Conservation (phyloP, 495 filamentous ascomycete genomes). For the Melanomma pulvis-pyrius region DNA sequence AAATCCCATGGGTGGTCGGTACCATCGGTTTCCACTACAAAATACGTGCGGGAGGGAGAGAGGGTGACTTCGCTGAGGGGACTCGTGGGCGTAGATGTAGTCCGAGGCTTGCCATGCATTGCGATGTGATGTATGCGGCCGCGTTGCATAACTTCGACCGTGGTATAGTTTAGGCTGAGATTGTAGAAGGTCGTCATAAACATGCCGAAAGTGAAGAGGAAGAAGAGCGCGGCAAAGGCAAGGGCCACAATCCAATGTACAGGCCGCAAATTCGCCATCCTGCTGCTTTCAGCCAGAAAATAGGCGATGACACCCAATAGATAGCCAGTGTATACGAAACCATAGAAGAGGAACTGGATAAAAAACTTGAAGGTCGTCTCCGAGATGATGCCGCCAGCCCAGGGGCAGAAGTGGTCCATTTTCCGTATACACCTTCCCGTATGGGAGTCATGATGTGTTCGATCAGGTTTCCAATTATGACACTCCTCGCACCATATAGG, state of each 20-base stretch:
- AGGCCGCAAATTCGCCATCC: constrained; percentile 41
- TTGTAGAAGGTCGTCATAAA: constrained; percentile 69
- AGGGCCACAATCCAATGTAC: constrained; percentile 58
- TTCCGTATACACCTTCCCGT: constrained; percentile 76
- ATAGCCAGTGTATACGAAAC: constrained; percentile 66
- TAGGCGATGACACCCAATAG: constrained; percentile 61
- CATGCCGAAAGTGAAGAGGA: constrained; percentile 80
- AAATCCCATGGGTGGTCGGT: constrained; percentile 33
- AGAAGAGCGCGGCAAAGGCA: constrained; percentile 67
- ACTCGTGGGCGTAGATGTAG: neutral
- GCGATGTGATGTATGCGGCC: constrained; percentile 54
- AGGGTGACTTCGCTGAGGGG: neutral
- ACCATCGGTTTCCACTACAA: constrained; percentile 25
- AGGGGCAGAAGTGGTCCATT: constrained; percentile 95
- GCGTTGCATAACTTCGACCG: constrained; percentile 73
- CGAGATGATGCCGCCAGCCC: constrained; percentile 85
- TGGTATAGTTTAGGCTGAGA: constrained; percentile 71
- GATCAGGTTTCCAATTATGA: constrained; percentile 78
- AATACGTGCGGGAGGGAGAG: constrained; percentile 5
- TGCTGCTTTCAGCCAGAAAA: constrained; percentile 53
- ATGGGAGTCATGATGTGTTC: constrained; percentile 81
- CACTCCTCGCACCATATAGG: constrained; percentile 84
- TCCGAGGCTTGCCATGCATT: neutral
- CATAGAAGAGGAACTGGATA: constrained; percentile 77
- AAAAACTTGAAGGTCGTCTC: constrained; percentile 90